Evolutionary conservation across 768 basidiomycete species (phyloP), one percentile per base, ranked within the genome.

Genomic region (Collybia nuda): DNA sequence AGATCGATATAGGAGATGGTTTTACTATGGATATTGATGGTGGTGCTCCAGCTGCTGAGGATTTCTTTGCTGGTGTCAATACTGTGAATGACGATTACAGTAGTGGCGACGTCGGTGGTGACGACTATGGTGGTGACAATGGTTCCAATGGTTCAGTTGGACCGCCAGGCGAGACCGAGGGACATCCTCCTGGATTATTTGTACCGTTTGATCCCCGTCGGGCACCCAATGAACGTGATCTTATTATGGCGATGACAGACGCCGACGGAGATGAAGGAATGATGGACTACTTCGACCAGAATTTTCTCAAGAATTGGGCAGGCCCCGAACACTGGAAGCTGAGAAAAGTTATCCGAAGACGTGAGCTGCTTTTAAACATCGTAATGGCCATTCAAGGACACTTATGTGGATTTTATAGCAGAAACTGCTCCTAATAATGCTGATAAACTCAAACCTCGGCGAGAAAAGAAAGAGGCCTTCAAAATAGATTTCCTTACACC

Each of bases 261-360:
- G 79, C 72, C 2, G 73, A 79, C 55, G 74, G 67, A 6, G 78
- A 75, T n/a, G 75, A 72, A 3, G 83, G 78, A 2, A 80, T 77
- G 50, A 82, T 89, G 50, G 93, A 95, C 60, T 97, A 96, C 67
- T 97, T 98, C 63, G 95, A 98, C 66, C 80, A 85, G 60, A 83
- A 75, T 54, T 79, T 90, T 60, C 75, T 86, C 59, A 96, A 91
- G 77, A 96, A 96, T 58, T 99, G 97, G 97, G 97, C 97, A 3
- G 97, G 97, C 0, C 95, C 95, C 6, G 93, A 98, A 67, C 97
- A 99, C 64, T 99, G 97, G 96, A 98, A 96, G 65, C 67, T 98
- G 61, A 75, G 89, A 54, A 89, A 85, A 62, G 78, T 85, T n/a
- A 74, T 93, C 46, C 81, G 88, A 52, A 82, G 80, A 75, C 79